Evolutionary conservation across 1,139 yeast species (phyloP).

Genomic region (Blastobotrys persicus): DNA sequence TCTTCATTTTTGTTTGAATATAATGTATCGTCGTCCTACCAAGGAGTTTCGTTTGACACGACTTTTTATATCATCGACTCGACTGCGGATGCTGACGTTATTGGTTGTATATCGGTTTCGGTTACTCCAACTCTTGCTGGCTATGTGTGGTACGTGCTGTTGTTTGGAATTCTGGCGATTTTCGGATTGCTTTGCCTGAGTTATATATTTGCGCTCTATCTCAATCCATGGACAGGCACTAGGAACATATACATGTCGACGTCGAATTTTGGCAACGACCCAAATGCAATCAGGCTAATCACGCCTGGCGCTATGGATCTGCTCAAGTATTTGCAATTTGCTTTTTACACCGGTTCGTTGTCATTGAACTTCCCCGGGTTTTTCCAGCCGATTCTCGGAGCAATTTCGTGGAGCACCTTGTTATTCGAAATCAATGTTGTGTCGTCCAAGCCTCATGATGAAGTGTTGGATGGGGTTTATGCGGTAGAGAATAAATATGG

Average conservation of each 20-base stretch:
- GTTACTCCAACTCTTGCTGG: constrained; percentile 51
- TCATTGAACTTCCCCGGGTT: constrained; percentile 63
- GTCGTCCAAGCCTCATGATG: constrained; percentile 12
- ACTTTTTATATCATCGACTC: constrained; percentile 38
- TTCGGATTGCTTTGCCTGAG: constrained; percentile 45
- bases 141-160: constrained; percentile 44
- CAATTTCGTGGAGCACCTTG: constrained; percentile 42
- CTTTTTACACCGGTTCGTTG: constrained; percentile 54
- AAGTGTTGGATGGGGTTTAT: constrained; percentile 29
- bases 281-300: constrained; percentile 52
- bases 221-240: constrained; percentile 63
- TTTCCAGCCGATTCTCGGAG: constrained; percentile 52
- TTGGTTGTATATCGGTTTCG: constrained; percentile 50
- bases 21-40: constrained; percentile 28
- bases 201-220: constrained; percentile 39
- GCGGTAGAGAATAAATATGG: constrained; percentile 28
- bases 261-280: constrained; percentile 63
- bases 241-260: constrained; percentile 54
- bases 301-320: constrained; percentile 56
- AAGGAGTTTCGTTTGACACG: constrained; percentile 34
- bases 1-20: constrained; percentile 28
- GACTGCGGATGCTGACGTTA: constrained; percentile 36
- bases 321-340: constrained; percentile 54
- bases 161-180: constrained; percentile 45
- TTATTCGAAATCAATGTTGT: constrained; percentile 33